These are phyloP conservation scores for Cystobasidium sp. DNA, from an alignment of 1,284 basidiomycete genomes.

Conservation along the genomic window DNA sequence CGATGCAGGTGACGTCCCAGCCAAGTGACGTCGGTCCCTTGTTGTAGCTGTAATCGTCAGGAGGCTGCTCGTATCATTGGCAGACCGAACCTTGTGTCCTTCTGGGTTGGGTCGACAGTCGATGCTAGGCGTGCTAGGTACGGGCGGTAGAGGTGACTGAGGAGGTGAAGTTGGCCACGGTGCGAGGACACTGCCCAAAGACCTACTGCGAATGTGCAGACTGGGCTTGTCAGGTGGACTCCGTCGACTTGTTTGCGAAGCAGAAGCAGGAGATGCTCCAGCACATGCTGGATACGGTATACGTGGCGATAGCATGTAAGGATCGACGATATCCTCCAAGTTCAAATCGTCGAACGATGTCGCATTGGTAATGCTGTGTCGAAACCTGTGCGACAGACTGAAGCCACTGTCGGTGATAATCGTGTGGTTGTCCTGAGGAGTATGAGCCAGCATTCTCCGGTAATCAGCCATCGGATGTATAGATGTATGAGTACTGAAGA, in stretches of 20 bases:
- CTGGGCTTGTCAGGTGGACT: background rate
- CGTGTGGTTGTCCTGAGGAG: too few relatives aligned
- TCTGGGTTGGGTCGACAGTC: background rate
- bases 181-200: background rate
- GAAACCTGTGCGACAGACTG: background rate
- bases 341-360: conserved; percentile 24
- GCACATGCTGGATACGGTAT: background rate
- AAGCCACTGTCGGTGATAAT: too few relatives aligned
- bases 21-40: background rate
- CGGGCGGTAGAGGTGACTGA: background rate
- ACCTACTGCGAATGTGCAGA: conserved; percentile 3
- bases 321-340: conserved; percentile 21
- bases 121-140: background rate
- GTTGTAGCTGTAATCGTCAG: background rate
- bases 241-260: too few relatives aligned
- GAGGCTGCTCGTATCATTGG: too few relatives aligned
- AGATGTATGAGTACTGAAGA: too few relatives aligned
- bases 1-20: background rate
- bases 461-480: too few relatives aligned
- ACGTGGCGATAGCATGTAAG: conserved; percentile 9
- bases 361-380: background rate
- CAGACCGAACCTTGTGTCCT: background rate
- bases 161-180: background rate
- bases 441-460: too few relatives aligned
- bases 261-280: too few relatives aligned